A percentile compares a stretch with the other conserved stretches of the same genome.
phyloP scores from a whole-genome alignment of 257 asterid species.

The Paraleonurus japonicus region DNA sequence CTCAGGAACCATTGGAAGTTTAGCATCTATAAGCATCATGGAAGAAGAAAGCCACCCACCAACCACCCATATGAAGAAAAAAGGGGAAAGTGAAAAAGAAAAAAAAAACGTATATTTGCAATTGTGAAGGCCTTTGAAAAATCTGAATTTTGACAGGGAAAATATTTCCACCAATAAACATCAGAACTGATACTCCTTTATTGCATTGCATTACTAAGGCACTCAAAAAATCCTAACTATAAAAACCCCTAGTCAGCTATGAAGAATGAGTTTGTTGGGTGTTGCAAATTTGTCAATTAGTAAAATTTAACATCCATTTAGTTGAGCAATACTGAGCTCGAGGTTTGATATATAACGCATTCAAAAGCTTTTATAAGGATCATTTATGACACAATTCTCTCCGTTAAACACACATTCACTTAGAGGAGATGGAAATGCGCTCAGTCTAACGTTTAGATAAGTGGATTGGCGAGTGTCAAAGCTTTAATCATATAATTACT shows the following conservation, averaged over 20 bases:
- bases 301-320: not conserved
- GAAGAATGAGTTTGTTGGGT: not conserved
- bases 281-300: not conserved
- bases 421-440: not conserved
- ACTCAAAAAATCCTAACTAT: not conserved
- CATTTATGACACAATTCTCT: not conserved
- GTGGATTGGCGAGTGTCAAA: not conserved
- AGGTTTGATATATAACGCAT: slow-evolving; percentile 6
- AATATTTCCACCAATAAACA: not conserved
- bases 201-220: not conserved
- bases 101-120: not conserved
- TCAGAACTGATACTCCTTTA: not conserved
- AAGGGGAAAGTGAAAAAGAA: not conserved
- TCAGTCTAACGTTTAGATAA: not conserved
- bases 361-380: slow-evolving; percentile 8
- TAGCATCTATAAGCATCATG: not conserved
- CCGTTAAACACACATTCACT: slow-evolving; percentile 7
- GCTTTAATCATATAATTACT: not conserved
- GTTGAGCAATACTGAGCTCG: slow-evolving; percentile 10
- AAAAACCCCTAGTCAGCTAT: not conserved
- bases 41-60: not conserved
- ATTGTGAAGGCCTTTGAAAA: not conserved
- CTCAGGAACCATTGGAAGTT: not conserved
- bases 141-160: slow-evolving; percentile 2
- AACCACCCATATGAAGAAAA: not conserved